phyloP scores from a whole-genome alignment of 1,284 basidiomycete species.

The Trametes versicolor region DNA sequence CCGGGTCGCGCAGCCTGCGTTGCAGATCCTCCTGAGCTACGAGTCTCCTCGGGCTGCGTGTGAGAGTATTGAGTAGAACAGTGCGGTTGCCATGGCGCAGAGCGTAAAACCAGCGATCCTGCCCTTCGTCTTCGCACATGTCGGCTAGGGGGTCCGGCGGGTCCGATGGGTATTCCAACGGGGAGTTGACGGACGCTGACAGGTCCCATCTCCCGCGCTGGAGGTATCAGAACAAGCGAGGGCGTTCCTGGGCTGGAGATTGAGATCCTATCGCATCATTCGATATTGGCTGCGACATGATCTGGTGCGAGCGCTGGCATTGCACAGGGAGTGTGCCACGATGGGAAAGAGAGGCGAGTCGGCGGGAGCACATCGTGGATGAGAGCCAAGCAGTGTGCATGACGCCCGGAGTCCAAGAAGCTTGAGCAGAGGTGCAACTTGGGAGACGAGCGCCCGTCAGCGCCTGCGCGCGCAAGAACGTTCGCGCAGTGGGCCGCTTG shows the following conservation, averaged over 20 bases:
- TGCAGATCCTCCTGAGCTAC: constrained; percentile 4
- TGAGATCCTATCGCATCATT: neutral
- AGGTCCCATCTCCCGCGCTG: constrained; percentile 3
- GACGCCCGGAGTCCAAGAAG: no score
- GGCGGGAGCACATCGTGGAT: no score
- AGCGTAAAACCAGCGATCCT: neutral
- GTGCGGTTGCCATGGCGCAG: constrained; percentile 8
- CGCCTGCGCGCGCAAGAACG: neutral
- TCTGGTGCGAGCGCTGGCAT: no score
- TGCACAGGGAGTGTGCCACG: neutral
- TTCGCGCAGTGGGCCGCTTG: neutral
- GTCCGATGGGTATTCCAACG: constrained; percentile 1
- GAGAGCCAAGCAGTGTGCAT: no score
- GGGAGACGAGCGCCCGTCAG: no score
- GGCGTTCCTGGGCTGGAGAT: neutral
- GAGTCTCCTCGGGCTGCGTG: no score
- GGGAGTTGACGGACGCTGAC: neutral
- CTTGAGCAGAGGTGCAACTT: no score
- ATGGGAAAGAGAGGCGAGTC: neutral
- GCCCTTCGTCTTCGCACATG: no score
- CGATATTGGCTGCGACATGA: neutral
- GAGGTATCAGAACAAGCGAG: neutral
- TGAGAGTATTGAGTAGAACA: neutral
- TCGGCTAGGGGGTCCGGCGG: neutral
- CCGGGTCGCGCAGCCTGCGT: neutral